These are phyloP conservation scores for Crithidia brevicula DNA, from an alignment of 208 protist species.

Conservation along the genomic window DNA sequence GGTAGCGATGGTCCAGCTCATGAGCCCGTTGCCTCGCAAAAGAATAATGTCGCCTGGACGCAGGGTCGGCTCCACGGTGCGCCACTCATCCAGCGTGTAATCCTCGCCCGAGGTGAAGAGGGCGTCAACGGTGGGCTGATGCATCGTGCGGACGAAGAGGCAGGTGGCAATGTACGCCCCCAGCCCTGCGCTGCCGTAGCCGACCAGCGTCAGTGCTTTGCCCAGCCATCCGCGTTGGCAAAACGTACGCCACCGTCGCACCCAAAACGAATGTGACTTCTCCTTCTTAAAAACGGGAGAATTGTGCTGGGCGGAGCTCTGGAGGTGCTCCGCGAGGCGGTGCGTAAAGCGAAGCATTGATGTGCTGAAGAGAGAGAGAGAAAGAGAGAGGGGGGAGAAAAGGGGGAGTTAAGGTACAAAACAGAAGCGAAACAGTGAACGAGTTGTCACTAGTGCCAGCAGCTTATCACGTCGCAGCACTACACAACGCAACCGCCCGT, in stretches of 20 bases:
- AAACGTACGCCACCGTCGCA: conserved; percentile 31
- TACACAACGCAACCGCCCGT: too few species aligned
- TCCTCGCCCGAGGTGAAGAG: conserved; percentile 51
- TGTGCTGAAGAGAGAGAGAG: background rate
- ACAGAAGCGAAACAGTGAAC: background rate
- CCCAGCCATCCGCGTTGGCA: conserved; percentile 2
- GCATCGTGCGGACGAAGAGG: conserved; percentile 35
- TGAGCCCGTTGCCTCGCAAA: conserved; percentile 58
- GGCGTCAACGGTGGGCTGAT: conserved; percentile 35
- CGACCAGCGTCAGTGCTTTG: conserved; percentile 29
- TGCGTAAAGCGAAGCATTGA: conserved; percentile 10
- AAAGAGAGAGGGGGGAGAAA: background rate
- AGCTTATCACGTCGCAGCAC: too few species aligned
- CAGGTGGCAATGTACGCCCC: conserved; percentile 47
- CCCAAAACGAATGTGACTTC: conserved; percentile 9
- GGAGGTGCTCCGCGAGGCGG: conserved; percentile 18
- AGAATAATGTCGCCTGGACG: conserved; percentile 77
- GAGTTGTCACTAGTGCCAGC: too few species aligned
- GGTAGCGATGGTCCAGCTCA: conserved; percentile 62
- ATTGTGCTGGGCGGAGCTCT: conserved; percentile 14
- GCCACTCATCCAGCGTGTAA: conserved; percentile 70
- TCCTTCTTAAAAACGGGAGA: conserved; percentile 3
- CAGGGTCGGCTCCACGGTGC: conserved; percentile 74
- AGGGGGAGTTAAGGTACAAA: background rate
- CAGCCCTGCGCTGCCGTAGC: conserved; percentile 11